phyloP scores from a whole-genome alignment of 2,329 filamentous ascomycete genomes.

The Camillea tinctor region DNA sequence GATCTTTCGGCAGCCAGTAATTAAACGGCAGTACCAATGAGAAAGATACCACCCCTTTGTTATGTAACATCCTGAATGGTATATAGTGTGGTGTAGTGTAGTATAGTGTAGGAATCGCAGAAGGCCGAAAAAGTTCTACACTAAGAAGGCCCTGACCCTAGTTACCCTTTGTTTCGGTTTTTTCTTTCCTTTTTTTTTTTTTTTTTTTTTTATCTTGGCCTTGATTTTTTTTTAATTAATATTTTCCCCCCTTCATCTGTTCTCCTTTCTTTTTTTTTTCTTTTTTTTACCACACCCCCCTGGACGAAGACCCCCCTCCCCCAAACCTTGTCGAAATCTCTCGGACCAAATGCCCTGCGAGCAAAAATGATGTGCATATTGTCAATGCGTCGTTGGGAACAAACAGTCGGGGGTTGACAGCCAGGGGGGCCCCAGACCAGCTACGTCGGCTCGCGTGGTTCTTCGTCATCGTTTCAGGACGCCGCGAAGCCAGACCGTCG shows the following conservation, averaged over 20 bases:
- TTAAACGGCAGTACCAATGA: neutral
- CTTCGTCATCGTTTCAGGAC: neutral
- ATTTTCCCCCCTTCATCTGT: neutral
- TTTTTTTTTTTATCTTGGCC: neutral
- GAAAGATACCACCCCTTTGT: neutral
- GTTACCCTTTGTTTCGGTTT: too few relatives aligned
- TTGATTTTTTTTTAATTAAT: neutral
- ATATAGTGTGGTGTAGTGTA: too few relatives aligned
- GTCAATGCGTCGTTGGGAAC: neutral
- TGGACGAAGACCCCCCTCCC: too few relatives aligned
- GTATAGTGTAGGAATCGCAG: neutral
- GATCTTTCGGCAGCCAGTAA: neutral
- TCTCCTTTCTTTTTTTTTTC: too few relatives aligned
- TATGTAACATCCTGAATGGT: neutral
- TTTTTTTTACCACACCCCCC: too few relatives aligned
- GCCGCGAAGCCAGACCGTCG: neutral
- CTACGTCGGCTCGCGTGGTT: neutral
- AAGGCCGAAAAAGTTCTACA: neutral
- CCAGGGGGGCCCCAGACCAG: neutral
- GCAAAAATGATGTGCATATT: neutral
- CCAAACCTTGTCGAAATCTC: neutral
- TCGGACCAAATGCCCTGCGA: neutral
- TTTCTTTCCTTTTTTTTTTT: neutral
- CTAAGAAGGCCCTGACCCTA: neutral
- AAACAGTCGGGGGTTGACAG: neutral